Evolutionary conservation across 148 eudicot species (phyloP).

Genomic region (Camellia lanceoleosa): DNA sequence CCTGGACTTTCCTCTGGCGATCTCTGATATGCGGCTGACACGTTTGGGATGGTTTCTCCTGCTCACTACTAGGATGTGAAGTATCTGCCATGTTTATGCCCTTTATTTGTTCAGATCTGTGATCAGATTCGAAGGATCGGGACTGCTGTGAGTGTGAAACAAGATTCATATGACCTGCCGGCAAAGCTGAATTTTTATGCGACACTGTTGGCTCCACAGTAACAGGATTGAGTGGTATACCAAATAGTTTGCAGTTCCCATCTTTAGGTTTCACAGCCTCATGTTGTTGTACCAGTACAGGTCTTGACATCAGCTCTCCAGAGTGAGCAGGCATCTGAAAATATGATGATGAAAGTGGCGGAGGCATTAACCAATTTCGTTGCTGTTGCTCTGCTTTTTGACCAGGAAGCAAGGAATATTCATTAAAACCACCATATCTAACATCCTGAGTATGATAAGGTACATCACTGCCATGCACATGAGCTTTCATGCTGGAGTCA

Average conservation of each 20-base stretch:
- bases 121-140: slow-evolving; percentile 41
- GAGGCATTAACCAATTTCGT: slow-evolving; percentile 70
- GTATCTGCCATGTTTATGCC: slow-evolving; percentile 39
- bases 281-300: slow-evolving; percentile 29
- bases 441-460: slow-evolving; percentile 49
- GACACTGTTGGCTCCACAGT: slow-evolving; percentile 30
- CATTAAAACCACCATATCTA: slow-evolving; percentile 52
- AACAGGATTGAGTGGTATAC: slow-evolving; percentile 59
- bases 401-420: slow-evolving; percentile 38
- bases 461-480: slow-evolving; percentile 36
- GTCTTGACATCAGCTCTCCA: slow-evolving; percentile 42
- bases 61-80: slow-evolving; percentile 39
- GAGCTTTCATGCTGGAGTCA: slow-evolving; percentile 47
- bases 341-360: slow-evolving; percentile 46
- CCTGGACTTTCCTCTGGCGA: slow-evolving; percentile 50
- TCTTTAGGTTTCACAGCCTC: slow-evolving; percentile 55
- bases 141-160: slow-evolving; percentile 30
- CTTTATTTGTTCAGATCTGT: slow-evolving; percentile 46
- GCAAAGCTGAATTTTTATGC: slow-evolving; percentile 26
- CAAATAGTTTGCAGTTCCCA: slow-evolving; percentile 81
- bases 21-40: slow-evolving; percentile 33
- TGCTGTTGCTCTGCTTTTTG: slow-evolving; percentile 49
- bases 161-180: slow-evolving; percentile 29
- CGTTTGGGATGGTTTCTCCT: slow-evolving; percentile 41
- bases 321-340: slow-evolving; percentile 45